Evolutionary conservation across 2,329 filamentous ascomycete genomes (phyloP).

Genomic region (Drechslerella coelobrocha): DNA sequence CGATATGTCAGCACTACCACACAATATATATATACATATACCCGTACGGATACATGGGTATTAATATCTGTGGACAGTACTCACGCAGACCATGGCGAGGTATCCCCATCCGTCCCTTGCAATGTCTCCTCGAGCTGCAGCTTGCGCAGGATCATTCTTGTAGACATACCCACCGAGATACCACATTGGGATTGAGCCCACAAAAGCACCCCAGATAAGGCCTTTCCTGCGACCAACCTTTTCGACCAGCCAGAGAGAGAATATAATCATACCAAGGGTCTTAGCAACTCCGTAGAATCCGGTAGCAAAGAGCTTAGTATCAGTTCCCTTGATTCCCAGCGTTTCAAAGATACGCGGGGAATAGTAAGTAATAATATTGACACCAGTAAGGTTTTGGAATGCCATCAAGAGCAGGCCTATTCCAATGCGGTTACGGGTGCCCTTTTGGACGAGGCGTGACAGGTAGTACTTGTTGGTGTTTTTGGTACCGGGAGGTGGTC

Average conservation of each 20-base stretch:
- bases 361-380: slow-evolving; percentile 72
- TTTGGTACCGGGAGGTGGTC: background rate
- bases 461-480: slow-evolving; percentile 14
- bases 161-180: slow-evolving; percentile 70
- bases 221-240: slow-evolving; percentile 70
- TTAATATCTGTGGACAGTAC: background rate
- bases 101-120: slow-evolving; percentile 30
- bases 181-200: slow-evolving; percentile 70
- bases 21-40: background rate
- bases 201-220: slow-evolving; percentile 71
- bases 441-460: slow-evolving; percentile 50
- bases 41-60: background rate
- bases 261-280: slow-evolving; percentile 68
- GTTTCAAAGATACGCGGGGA: slow-evolving; percentile 73
- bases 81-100: slow-evolving; percentile 39
- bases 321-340: slow-evolving; percentile 66
- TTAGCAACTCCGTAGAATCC: slow-evolving; percentile 77
- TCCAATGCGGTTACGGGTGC: slow-evolving; percentile 70
- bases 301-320: slow-evolving; percentile 71
- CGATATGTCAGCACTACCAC: background rate
- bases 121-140: slow-evolving; percentile 13
- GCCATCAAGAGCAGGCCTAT: slow-evolving; percentile 77
- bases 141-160: slow-evolving; percentile 18
- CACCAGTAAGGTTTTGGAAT: slow-evolving; percentile 76
- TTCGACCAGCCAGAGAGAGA: slow-evolving; percentile 73